Conservation (phyloP, 768 basidiomycete species). For the Mycena leptocephala region DNA sequence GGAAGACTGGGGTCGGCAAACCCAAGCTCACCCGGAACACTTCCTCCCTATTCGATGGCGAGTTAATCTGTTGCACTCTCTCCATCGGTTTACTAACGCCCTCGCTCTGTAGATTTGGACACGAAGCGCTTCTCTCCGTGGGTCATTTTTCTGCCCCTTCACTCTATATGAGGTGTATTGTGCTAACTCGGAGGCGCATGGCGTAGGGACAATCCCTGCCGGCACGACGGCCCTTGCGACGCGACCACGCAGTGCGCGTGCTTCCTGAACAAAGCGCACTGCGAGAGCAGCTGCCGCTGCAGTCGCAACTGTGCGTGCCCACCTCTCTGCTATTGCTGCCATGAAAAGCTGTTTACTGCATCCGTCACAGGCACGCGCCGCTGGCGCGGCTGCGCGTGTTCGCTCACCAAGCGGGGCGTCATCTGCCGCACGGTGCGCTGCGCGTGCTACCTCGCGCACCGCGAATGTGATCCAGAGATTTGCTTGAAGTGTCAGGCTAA, state of each 20-base stretch:
- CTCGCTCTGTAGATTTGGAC: constrained; percentile 14
- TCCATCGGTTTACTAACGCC: not conserved
- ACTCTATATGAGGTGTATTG: not conserved
- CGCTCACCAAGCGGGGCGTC: constrained; percentile 37
- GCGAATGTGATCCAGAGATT: constrained; percentile 82
- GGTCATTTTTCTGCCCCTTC: not conserved
- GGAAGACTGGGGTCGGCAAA: not conserved
- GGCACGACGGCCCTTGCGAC: constrained; percentile 72
- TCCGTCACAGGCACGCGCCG: constrained; percentile 63
- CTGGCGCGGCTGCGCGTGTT: constrained; percentile 73
- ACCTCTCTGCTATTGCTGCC: not conserved
- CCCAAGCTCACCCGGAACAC: not conserved
- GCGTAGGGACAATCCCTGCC: constrained; percentile 66
- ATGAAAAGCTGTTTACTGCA: not conserved
- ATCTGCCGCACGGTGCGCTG: constrained; percentile 63
- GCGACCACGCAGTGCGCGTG: constrained; percentile 63
- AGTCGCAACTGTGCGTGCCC: constrained; percentile 60
- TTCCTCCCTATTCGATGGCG: constrained; percentile 18
- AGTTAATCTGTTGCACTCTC: not conserved
- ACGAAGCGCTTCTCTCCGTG: constrained; percentile 45
- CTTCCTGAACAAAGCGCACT: constrained; percentile 64
- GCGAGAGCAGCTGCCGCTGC: constrained; percentile 72
- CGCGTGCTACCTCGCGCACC: constrained; percentile 63
- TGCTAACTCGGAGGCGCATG: not conserved
- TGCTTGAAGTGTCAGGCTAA: constrained; percentile 68